These are phyloP conservation scores for Thraustochytrium sp. DNA, from an alignment of 352 stramenopile genomes.

Conservation along the genomic window DNA sequence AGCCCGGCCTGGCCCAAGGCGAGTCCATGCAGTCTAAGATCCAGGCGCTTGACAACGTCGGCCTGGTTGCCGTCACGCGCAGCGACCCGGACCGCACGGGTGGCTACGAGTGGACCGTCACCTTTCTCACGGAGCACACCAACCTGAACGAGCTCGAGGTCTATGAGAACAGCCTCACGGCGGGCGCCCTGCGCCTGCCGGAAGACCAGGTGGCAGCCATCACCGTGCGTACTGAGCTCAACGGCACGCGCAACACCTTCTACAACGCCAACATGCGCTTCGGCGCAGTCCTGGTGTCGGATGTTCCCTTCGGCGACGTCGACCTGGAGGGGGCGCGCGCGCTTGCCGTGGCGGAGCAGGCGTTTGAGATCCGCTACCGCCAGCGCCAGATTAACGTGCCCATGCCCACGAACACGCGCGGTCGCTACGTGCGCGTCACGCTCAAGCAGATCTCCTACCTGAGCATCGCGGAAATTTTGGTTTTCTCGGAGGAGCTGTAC, in stretches of 20 bases:
- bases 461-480: constrained; percentile 31
- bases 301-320: constrained; percentile 29
- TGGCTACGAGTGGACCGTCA: constrained; percentile 44
- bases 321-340: background rate
- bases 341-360: background rate
- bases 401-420: constrained; percentile 6
- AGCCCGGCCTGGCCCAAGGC: background rate
- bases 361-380: constrained; percentile 29
- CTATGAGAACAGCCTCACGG: constrained; percentile 16
- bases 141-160: constrained; percentile 8
- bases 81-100: background rate
- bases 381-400: constrained; percentile 44
- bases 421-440: constrained; percentile 1
- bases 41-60: constrained; percentile 32
- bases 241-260: constrained; percentile 37
- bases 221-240: constrained; percentile 6
- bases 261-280: constrained; percentile 41
- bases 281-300: constrained; percentile 22
- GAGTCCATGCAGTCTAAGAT: constrained; percentile 41
- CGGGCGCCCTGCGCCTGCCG: background rate
- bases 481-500: constrained; percentile 34
- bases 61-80: constrained; percentile 24
- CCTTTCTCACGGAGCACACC: constrained; percentile 42
- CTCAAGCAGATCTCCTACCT: constrained; percentile 27
- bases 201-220: constrained; percentile 22